Conservation (phyloP, 371 early-diverging fungal species). For the Parasitella parasitica region DNA sequence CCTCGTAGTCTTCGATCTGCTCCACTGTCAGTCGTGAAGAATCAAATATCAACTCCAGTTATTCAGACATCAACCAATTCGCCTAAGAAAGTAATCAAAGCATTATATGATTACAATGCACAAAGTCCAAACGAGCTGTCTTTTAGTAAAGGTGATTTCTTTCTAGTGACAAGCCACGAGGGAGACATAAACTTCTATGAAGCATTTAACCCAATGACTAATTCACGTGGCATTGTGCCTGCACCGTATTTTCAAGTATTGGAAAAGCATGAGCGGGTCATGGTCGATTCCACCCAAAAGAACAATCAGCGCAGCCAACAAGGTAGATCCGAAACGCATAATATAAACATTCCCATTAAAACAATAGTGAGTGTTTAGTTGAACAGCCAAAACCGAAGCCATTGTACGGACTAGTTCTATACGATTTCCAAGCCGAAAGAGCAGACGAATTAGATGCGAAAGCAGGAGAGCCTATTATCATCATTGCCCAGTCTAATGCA, state of each 20-base stretch:
- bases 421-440: constrained; percentile 72
- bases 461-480: constrained; percentile 66
- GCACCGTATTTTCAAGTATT: constrained; percentile 72
- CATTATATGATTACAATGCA: constrained; percentile 68
- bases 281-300: constrained; percentile 9
- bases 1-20: constrained; percentile 28
- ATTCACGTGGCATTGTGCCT: constrained; percentile 76
- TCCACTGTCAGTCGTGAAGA: constrained; percentile 27
- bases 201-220: constrained; percentile 76
- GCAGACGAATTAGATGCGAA: constrained; percentile 69
- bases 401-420: constrained; percentile 66
- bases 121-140: constrained; percentile 66
- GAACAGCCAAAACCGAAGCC: constrained; percentile 11
- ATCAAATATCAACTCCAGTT: constrained; percentile 35
- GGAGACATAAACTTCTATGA: constrained; percentile 67
- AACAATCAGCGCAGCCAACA: too few species aligned
- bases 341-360: too few species aligned
- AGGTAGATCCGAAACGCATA: too few species aligned
- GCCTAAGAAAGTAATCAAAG: constrained; percentile 81
- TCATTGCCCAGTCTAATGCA: constrained; percentile 73
- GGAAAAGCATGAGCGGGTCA: constrained; percentile 44
- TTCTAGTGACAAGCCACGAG: constrained; percentile 76
- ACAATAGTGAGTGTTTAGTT: too few species aligned
- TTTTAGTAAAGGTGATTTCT: constrained; percentile 82
- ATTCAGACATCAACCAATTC: constrained; percentile 35